These are phyloP conservation scores for Davidsoniella neocaledoniae DNA, from an alignment of 2,329 filamentous ascomycete species.

Conservation along the genomic window DNA sequence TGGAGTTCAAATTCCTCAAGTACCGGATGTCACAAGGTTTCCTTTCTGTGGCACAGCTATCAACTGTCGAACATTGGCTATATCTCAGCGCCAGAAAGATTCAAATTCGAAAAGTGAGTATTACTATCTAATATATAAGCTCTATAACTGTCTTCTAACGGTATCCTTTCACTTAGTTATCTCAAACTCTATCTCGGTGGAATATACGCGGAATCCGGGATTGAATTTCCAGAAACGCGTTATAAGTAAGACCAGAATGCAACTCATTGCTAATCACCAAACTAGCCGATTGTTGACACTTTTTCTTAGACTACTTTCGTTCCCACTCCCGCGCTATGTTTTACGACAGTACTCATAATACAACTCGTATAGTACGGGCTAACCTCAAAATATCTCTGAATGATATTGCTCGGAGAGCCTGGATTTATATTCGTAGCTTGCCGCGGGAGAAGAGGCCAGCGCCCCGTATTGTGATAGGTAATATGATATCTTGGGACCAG, in stretches of 20 bases:
- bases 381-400: constrained; percentile 61
- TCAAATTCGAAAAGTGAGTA: constrained; percentile 32
- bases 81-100: constrained; percentile 50
- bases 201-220: constrained; percentile 55
- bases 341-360: constrained; percentile 67
- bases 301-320: constrained; percentile 48
- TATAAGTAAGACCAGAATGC: constrained; percentile 33
- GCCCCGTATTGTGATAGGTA: constrained; percentile 45
- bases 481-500: constrained; percentile 17
- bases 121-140: background rate
- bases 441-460: constrained; percentile 37
- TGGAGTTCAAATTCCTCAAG: constrained; percentile 32
- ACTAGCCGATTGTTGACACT: background rate
- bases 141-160: background rate
- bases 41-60: constrained; percentile 80
- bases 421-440: constrained; percentile 44
- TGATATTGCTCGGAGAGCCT: constrained; percentile 64
- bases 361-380: constrained; percentile 45
- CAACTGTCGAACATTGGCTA: constrained; percentile 54
- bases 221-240: constrained; percentile 67
- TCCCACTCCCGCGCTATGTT: constrained; percentile 75
- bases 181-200: constrained; percentile 62
- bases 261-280: background rate
- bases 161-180: constrained; percentile 20
- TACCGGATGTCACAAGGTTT: constrained; percentile 35